phyloP scores from a whole-genome alignment of 2,329 filamentous ascomycete genomes.

The Coleophoma eucalyptorum region DNA sequence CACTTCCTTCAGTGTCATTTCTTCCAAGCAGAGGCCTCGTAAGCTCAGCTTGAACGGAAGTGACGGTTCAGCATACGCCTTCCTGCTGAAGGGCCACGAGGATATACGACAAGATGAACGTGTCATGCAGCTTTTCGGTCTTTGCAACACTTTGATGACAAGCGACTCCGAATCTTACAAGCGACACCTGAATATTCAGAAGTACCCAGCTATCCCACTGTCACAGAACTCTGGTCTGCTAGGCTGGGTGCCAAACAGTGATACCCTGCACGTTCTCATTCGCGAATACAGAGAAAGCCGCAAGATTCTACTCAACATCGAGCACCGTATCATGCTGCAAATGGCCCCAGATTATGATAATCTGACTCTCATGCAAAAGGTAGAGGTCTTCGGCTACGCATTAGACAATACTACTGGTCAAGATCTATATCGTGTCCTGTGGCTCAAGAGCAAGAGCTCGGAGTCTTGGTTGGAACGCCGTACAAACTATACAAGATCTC shows the following conservation, averaged over 20 bases:
- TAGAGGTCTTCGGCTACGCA: slow-evolving; percentile 98
- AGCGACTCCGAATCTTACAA: slow-evolving; percentile 97
- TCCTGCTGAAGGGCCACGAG: slow-evolving; percentile 96
- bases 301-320: slow-evolving; percentile 97
- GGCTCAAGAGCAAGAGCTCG: slow-evolving; percentile 98
- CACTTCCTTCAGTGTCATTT: slow-evolving; percentile 84
- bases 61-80: slow-evolving; percentile 83
- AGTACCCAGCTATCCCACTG: slow-evolving; percentile 93
- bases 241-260: slow-evolving; percentile 96
- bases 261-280: slow-evolving; percentile 94
- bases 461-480: slow-evolving; percentile 96
- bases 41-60: slow-evolving; percentile 86
- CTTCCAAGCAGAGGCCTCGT: slow-evolving; percentile 91
- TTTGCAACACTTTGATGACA: slow-evolving; percentile 91
- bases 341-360: slow-evolving; percentile 99
- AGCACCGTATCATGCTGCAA: slow-evolving; percentile 99
- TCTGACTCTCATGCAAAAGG: slow-evolving; percentile 98
- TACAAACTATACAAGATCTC: slow-evolving; percentile 96
- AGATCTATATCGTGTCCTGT: slow-evolving; percentile 94
- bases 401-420: slow-evolving; percentile 99
- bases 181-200: slow-evolving; percentile 92
- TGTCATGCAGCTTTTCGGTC: slow-evolving; percentile 98
- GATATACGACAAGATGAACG: slow-evolving; percentile 98
- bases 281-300: slow-evolving; percentile 95
- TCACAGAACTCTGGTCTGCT: slow-evolving; percentile 94